A percentile compares a stretch with the other conserved stretches of the same genome.
Evolutionary conservation across 2,329 filamentous ascomycete genomes (phyloP).

Genomic region (Zymoseptoria pseudotritici): DNA sequence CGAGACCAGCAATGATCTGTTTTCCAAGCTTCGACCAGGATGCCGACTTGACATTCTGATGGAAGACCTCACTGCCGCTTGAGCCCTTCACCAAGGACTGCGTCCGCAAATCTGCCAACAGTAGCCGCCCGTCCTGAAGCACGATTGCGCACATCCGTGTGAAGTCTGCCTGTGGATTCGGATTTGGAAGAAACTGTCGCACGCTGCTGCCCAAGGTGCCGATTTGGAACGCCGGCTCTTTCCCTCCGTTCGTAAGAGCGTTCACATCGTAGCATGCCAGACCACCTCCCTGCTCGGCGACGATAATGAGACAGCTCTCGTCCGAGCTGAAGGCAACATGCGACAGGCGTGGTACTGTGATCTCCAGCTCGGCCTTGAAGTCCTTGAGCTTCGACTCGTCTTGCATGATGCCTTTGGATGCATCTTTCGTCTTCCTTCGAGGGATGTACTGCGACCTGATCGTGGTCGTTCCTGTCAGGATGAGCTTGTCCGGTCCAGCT

Average conservation of each 20-base stretch:
- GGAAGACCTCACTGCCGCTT: conserved; percentile 57
- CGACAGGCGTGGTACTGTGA: conserved; percentile 70
- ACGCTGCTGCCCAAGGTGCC: conserved; percentile 67
- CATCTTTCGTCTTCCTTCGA: conserved; percentile 4
- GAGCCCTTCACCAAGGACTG: conserved; percentile 50
- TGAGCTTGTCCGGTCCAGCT: conserved; percentile 71
- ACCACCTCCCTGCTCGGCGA: conserved; percentile 72
- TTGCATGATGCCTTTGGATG: background rate
- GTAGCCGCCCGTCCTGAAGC: conserved; percentile 69
- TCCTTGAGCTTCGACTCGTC: conserved; percentile 3
- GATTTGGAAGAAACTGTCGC: conserved; percentile 72
- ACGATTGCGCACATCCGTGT: conserved; percentile 70
- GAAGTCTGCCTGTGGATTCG: conserved; percentile 53
- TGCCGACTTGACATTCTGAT: conserved; percentile 69
- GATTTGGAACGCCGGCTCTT: conserved; percentile 65
- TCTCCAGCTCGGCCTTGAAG: conserved; percentile 49
- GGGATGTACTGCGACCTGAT: conserved; percentile 63
- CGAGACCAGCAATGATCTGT: conserved; percentile 79
- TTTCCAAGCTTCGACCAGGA: conserved; percentile 93
- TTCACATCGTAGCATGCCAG: conserved; percentile 76
- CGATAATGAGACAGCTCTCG: conserved; percentile 75
- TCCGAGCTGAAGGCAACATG: conserved; percentile 89
- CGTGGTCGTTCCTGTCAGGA: conserved; percentile 68
- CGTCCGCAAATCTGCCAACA: conserved; percentile 73
- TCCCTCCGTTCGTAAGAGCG: conserved; percentile 57